phyloP scores from a whole-genome alignment of 2,329 filamentous ascomycete species.

The Pseudonectria buxi region DNA sequence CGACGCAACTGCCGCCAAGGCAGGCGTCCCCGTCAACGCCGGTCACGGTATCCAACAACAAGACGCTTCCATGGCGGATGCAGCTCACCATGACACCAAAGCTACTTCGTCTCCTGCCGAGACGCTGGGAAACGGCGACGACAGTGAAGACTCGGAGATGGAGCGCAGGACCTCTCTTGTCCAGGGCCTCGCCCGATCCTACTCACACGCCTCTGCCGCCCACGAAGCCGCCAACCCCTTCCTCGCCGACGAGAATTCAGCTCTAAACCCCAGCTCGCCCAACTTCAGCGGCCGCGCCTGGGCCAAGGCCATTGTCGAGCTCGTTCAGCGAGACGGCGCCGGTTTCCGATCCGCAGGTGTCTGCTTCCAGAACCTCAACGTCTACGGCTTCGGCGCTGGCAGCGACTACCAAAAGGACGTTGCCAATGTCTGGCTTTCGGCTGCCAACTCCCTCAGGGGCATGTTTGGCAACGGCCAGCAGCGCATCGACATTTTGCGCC shows the following conservation, averaged over 20 bases:
- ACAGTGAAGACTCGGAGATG: slow-evolving; percentile 36
- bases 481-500: slow-evolving; percentile 61
- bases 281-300: slow-evolving; percentile 51
- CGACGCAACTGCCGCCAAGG: slow-evolving; percentile 40
- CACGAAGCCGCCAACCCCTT: slow-evolving; percentile 43
- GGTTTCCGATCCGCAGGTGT: slow-evolving; percentile 56
- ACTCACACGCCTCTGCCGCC: slow-evolving; percentile 41
- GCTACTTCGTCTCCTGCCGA: slow-evolving; percentile 22
- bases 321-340: slow-evolving; percentile 45
- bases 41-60: slow-evolving; percentile 19
- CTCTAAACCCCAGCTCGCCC: slow-evolving; percentile 44
- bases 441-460: slow-evolving; percentile 36
- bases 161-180: slow-evolving; percentile 46
- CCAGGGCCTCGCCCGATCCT: slow-evolving; percentile 49
- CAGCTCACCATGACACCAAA: slow-evolving; percentile 22
- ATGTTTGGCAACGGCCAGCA: slow-evolving; percentile 45
- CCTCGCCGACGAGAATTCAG: slow-evolving; percentile 39
- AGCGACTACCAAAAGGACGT: slow-evolving; percentile 68
- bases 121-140: slow-evolving; percentile 24
- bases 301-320: slow-evolving; percentile 52
- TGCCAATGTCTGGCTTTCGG: slow-evolving; percentile 52
- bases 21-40: slow-evolving; percentile 30
- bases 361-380: slow-evolving; percentile 60
- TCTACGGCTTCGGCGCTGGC: slow-evolving; percentile 59
- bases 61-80: slow-evolving; percentile 31